Evolutionary conservation across 768 basidiomycete genomes (phyloP), one percentile per base, ranked within the genome.

Genomic region (Rickenella mellea): DNA sequence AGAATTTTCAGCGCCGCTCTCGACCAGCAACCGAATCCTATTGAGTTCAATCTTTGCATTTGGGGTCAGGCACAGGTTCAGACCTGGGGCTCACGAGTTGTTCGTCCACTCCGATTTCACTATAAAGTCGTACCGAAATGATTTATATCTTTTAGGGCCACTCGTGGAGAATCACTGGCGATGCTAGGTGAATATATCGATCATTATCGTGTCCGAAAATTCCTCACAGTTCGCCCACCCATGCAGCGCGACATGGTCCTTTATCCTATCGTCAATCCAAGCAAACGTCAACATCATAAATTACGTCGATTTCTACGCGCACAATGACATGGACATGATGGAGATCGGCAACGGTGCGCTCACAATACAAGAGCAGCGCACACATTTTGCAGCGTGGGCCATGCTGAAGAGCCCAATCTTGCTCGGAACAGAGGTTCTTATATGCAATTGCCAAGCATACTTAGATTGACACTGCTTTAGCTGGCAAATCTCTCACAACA

Each of bases 251-350:
- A 64, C 66, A 3, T 76, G 76, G 74, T 59, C 60, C 9, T 76
- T 66, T 49, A 70, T 78, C 33, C 67, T 62, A 6, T 60, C 54
- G 14, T 67, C 72, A 48, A 70, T 76, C 26, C 55, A 42, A 4
- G 65, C 53, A 15, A 74, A 74, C 44, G 68, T 65, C 8, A 52
- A 57, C 12, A 58, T 70, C 47, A 48, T 72, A 14, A 56, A 63
- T 14, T 57, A 62, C 15, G 58, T 70, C 47, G 59, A 68, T 40
- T 77, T 76, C 49, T 65, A 55, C 29, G 60, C 66, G 0, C 74
- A 76, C 48, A 74, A 74, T 43, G 74, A 77, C 44, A 75, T 76
- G 73, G 74, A 76, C 51, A 76, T 75, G 73, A 69, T 70, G 66
- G 66, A 70, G 47, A 68, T 70, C 27, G 69, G 73, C 26, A 76